These are phyloP conservation scores for Euclidium syriacum DNA, from an alignment of 345 rosid species.

Conservation along the genomic window DNA sequence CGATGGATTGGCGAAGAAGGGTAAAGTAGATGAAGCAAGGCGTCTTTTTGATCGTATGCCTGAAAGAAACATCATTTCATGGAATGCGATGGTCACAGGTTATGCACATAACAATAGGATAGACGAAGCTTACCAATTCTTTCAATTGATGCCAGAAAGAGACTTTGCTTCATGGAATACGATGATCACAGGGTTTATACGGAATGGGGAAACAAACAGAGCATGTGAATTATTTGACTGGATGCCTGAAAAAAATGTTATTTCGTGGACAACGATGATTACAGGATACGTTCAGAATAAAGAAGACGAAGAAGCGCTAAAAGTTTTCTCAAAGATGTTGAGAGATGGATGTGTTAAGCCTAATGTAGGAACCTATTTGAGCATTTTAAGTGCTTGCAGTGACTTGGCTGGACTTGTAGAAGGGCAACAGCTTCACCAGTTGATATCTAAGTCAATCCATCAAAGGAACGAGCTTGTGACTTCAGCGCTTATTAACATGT, in stretches of 20 bases:
- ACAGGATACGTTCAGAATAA: slow-evolving; percentile 42
- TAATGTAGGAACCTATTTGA: slow-evolving; percentile 46
- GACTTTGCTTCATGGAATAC: slow-evolving; percentile 54
- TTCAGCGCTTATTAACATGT: slow-evolving; percentile 57
- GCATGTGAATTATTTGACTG: slow-evolving; percentile 39
- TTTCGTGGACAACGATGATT: slow-evolving; percentile 60
- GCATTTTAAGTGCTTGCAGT: slow-evolving; percentile 48
- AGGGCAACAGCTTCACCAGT: slow-evolving; percentile 54
- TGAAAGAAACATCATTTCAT: slow-evolving; percentile 42
- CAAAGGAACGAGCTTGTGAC: slow-evolving; percentile 34
- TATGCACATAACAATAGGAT: slow-evolving; percentile 41
- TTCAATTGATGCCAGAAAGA: slow-evolving; percentile 43
- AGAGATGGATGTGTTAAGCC: slow-evolving; percentile 34
- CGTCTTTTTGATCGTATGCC: slow-evolving; percentile 46
- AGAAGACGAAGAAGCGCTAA: slow-evolving; percentile 45
- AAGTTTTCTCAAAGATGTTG: slow-evolving; percentile 38
- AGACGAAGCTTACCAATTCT: slow-evolving; percentile 43
- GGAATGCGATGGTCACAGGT: slow-evolving; percentile 61
- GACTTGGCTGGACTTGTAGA: slow-evolving; percentile 49
- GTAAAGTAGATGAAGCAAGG: slow-evolving; percentile 49
- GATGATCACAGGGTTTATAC: slow-evolving; percentile 49
- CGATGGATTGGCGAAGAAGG: slow-evolving; percentile 41
- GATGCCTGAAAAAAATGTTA: slow-evolving; percentile 46
- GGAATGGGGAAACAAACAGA: slow-evolving; percentile 34
- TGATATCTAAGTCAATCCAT: slow-evolving; percentile 37